A percentile compares a stretch with the other conserved stretches of the same genome.
Conservation (phyloP, 1,284 basidiomycete species). For the Lignosus rhinocerotis region DNA sequence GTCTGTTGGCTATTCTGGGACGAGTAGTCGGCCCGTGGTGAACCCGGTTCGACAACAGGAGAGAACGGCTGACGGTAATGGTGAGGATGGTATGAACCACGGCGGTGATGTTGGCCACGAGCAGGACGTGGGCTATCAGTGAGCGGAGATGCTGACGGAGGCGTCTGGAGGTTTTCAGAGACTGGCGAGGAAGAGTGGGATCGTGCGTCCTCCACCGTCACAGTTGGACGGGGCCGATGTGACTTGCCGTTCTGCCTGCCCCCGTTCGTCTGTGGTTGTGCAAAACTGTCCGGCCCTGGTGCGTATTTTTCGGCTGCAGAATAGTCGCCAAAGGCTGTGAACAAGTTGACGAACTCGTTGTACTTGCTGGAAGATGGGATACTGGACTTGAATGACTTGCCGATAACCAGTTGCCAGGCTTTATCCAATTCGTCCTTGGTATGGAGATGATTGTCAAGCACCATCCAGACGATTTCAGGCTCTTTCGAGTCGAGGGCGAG, state of each 20-base stretch:
- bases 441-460: constrained; percentile 59
- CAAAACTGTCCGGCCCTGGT: background rate
- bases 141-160: background rate
- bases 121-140: background rate
- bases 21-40: background rate
- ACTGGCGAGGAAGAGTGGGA: constrained; percentile 11
- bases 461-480: constrained; percentile 61
- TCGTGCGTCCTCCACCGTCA: constrained; percentile 7
- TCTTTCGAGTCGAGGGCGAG: constrained; percentile 57
- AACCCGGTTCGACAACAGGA: background rate
- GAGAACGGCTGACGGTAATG: constrained; percentile 2
- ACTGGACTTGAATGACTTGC: constrained; percentile 34
- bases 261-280: background rate
- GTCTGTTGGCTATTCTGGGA: background rate
- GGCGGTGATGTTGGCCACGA: constrained; percentile 12
- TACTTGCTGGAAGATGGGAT: constrained; percentile 38
- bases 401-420: constrained; percentile 51
- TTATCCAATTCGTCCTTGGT: constrained; percentile 47
- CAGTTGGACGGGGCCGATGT: constrained; percentile 11
- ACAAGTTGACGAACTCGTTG: constrained; percentile 53
- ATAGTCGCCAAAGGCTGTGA: constrained; percentile 55
- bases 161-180: constrained; percentile 5
- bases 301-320: background rate
- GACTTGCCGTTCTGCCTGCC: constrained; percentile 6
- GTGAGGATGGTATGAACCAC: constrained; percentile 17